phyloP scores from a whole-genome alignment of 441 rosid species.

The Erodium moschatum region DNA sequence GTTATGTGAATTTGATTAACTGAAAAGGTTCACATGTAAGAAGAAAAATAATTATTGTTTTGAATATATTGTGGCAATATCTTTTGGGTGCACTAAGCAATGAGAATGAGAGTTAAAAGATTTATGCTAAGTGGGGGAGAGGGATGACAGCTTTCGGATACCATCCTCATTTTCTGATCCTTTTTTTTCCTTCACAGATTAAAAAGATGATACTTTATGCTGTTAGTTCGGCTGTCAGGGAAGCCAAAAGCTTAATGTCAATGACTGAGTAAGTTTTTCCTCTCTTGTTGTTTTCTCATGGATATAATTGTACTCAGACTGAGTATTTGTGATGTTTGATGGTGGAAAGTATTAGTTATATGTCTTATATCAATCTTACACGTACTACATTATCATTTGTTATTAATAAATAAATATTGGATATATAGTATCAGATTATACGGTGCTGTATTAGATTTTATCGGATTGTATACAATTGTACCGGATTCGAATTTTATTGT shows the following conservation, averaged over 20 bases:
- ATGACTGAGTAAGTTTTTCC: background rate
- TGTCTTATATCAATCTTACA: too few relatives aligned
- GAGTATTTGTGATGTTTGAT: background rate
- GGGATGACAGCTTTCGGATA: background rate
- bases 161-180: background rate
- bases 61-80: background rate
- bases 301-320: background rate
- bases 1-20: background rate
- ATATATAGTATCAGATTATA: too few relatives aligned
- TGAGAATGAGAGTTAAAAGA: background rate
- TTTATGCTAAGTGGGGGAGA: background rate
- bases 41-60: background rate
- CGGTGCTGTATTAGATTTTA: too few relatives aligned
- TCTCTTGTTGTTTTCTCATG: background rate
- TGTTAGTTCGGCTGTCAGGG: slow-evolving; percentile 9
- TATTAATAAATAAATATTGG: too few relatives aligned
- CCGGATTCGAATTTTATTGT: too few relatives aligned
- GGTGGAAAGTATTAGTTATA: background rate
- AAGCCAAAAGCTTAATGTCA: slow-evolving; percentile 6
- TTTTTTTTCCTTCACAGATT: background rate
- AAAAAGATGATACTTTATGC: slow-evolving; percentile 11
- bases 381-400: too few relatives aligned
- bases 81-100: background rate
- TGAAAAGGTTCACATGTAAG: background rate
- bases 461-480: too few relatives aligned